These are phyloP conservation scores for Termitomyces sp. DNA, from an alignment of 768 basidiomycete genomes.

Conservation along the genomic window DNA sequence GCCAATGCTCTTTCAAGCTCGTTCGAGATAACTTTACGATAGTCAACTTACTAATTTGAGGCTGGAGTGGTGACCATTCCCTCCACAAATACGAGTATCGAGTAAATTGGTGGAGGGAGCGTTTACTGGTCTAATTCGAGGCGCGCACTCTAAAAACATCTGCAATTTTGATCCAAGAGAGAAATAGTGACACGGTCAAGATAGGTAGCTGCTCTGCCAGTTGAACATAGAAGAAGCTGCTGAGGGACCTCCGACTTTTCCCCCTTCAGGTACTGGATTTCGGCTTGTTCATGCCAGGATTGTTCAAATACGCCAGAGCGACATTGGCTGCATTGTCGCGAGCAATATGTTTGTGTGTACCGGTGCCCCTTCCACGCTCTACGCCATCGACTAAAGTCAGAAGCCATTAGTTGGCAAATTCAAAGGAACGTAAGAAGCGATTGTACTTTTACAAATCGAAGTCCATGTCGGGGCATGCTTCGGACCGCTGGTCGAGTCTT, in stretches of 20 bases:
- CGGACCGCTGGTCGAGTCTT: conserved; percentile 38
- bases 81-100: too few species aligned
- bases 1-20: not conserved
- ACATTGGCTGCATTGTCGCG: conserved; percentile 40
- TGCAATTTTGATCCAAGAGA: not conserved
- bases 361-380: conserved; percentile 43
- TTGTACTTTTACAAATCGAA: conserved; percentile 51
- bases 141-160: not conserved
- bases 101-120: too few species aligned
- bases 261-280: not conserved
- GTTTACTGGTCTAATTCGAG: too few species aligned
- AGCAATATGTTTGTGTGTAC: conserved; percentile 44
- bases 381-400: conserved; percentile 42
- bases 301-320: conserved; percentile 33
- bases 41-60: not conserved
- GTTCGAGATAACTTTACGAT: not conserved
- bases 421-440: not conserved
- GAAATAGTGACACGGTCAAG: not conserved
- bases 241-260: not conserved
- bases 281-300: not conserved
- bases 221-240: not conserved
- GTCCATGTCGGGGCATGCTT: conserved; percentile 48
- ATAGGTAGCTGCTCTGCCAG: conserved; percentile 1
- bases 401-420: conserved; percentile 7
- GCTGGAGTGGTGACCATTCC: too few species aligned